Base-by-base conservation (phyloP, 1,284 basidiomycete genomes). In the Marasmius oreades region DNA sequence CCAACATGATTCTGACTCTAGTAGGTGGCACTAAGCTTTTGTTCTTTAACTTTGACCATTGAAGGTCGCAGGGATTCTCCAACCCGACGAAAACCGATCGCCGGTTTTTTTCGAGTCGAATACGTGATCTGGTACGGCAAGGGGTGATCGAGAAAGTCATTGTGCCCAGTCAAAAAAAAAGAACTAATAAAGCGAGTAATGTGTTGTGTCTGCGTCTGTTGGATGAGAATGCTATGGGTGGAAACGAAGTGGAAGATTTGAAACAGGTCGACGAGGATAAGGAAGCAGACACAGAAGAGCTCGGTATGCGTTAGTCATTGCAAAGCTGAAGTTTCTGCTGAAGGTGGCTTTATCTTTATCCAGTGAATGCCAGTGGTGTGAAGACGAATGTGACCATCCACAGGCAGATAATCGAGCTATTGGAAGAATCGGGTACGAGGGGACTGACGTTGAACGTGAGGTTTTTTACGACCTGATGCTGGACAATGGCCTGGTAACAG, bases 371-470 rank as follows among this genome's bases (percentile, higher is more conserved):
- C 28, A 26, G 67, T 51, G 70, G 76, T 6, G 68, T 89, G 26
- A 88, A 82, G 63, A 67, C 77, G 59, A 85, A 85, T 62, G 64
- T 82, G 11, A 84, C 88, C 2, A 75, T 92, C 51, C 88, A 92
- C 63, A 82, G 82, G 57, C 92, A 93, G 67, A 82, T 93, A 4
- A 73, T 88, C 28, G 79, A 88, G 61, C 69, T 90, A 16, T 69
- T 93, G 16, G 81, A 87, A 60, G 79, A 83, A 52, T 77, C 87
- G 12, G 87, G 84, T 3, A 77, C 76, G 1, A 72, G 70, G 42
- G 91, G 91, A 12, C 77, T 89, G 75, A 92, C 88, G 8, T 70
- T 90, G 34, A 82, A 79, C 64, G 91, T 92, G 67, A 65, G 73
- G 63, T 55, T 51, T 33, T 46, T 12, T 18, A 12, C 14, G 3